Conservation (phyloP, 129 eudicot species). For the Ambrosia artemisiifolia region DNA sequence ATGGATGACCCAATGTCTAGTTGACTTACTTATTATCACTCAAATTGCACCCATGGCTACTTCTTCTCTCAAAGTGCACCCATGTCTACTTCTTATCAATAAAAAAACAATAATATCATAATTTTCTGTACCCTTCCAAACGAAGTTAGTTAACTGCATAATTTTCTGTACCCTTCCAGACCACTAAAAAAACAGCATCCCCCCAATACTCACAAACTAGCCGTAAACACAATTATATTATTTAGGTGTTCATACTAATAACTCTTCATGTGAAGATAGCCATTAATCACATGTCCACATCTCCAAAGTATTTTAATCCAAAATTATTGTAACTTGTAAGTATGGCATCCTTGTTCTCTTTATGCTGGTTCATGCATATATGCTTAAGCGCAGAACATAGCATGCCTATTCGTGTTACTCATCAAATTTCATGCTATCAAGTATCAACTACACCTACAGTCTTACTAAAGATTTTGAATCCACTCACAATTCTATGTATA, state of each 20-base stretch:
- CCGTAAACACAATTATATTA: too few relatives aligned
- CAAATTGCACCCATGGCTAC: not conserved
- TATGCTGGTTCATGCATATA: not conserved
- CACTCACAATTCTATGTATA: not conserved
- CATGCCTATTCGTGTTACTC: not conserved
- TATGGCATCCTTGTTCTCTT: not conserved
- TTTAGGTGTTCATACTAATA: too few relatives aligned
- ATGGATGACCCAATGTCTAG: not conserved
- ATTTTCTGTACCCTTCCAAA: not conserved
- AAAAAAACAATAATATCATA: not conserved
- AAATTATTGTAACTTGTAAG: not conserved
- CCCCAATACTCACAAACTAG: too few relatives aligned
- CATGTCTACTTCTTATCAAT: not conserved
- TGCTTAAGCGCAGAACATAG: not conserved
- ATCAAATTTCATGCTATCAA: not conserved
- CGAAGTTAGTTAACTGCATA: not conserved
- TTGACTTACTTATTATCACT: not conserved
- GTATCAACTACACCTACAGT: not conserved
- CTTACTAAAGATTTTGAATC: not conserved
- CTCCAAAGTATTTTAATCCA: not conserved
- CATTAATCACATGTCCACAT: too few relatives aligned
- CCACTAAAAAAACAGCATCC: too few relatives aligned
- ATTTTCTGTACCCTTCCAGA: not conserved
- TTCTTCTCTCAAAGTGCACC: not conserved
- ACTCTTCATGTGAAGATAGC: too few relatives aligned